These are phyloP conservation scores for Hapsidospora chrysogenum DNA, from an alignment of 495 filamentous ascomycete species.

Conservation along the genomic window DNA sequence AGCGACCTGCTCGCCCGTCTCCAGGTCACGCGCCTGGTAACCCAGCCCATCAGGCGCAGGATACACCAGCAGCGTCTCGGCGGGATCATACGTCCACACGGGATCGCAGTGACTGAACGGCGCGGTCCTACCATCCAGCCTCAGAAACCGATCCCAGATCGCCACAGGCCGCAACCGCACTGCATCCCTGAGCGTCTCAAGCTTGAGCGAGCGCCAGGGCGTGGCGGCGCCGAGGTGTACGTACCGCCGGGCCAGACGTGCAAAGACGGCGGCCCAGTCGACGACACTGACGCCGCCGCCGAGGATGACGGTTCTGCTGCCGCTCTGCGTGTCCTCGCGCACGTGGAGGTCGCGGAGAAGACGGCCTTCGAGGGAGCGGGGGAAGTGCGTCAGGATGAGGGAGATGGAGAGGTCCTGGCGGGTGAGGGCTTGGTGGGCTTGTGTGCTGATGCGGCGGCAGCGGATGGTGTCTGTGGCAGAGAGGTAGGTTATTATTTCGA, in stretches of 20 bases:
- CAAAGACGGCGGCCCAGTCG: constrained; percentile 30
- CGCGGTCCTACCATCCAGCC: constrained; percentile 22
- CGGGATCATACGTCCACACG: constrained; percentile 39
- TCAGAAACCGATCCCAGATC: constrained; percentile 39
- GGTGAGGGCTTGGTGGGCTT: constrained; percentile 31
- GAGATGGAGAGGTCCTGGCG: constrained; percentile 22
- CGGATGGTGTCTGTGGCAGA: constrained; percentile 27
- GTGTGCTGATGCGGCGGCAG: constrained; percentile 30
- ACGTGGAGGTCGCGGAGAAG: background rate
- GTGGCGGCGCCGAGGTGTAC: constrained; percentile 31
- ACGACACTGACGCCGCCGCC: constrained; percentile 3
- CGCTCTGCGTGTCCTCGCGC: background rate
- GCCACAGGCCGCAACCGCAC: constrained; percentile 22
- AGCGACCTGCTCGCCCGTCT: constrained; percentile 20
- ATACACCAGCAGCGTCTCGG: constrained; percentile 41
- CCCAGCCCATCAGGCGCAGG: constrained; percentile 17
- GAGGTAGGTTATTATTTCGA: constrained; percentile 27
- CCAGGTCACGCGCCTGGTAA: constrained; percentile 38
- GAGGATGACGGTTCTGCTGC: background rate
- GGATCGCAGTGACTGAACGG: constrained; percentile 35
- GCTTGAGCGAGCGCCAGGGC: constrained; percentile 31
- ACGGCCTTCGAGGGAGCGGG: constrained; percentile 23
- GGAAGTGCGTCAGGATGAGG: constrained; percentile 28
- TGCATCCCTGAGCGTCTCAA: constrained; percentile 15
- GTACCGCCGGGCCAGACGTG: constrained; percentile 39